Evolutionary conservation across 2,329 filamentous ascomycete species (phyloP).

Genomic region (Penicillium sumatraense): DNA sequence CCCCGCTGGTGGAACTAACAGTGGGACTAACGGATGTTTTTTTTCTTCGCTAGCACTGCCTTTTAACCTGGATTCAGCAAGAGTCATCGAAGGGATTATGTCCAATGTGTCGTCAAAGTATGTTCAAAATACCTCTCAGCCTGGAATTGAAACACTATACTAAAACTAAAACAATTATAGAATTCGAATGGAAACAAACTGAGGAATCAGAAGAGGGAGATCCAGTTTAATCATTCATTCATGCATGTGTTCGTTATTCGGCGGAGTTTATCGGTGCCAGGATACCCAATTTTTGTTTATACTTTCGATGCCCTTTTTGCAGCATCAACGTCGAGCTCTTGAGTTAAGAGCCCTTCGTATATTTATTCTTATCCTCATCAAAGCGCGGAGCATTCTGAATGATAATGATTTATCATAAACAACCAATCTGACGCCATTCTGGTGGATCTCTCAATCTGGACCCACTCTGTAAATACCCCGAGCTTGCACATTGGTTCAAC

Average conservation of each 20-base stretch:
- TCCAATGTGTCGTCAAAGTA: constrained; percentile 97
- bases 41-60: constrained; percentile 74
- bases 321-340: too few relatives aligned
- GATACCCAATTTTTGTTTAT: not conserved
- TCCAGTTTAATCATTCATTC: not conserved
- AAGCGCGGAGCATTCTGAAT: too few relatives aligned
- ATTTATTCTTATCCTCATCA: too few relatives aligned
- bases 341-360: too few relatives aligned
- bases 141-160: too few relatives aligned
- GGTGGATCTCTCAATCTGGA: too few relatives aligned
- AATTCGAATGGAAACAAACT: constrained; percentile 1
- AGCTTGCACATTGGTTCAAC: too few relatives aligned
- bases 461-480: too few relatives aligned
- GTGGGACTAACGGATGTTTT: constrained; percentile 8
- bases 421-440: too few relatives aligned
- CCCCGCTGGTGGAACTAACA: not conserved
- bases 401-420: too few relatives aligned
- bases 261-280: not conserved
- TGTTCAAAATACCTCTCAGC: too few relatives aligned
- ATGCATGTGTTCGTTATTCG: not conserved
- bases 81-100: constrained; percentile 92
- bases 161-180: not conserved
- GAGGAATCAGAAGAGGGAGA: not conserved
- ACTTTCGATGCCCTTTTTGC: too few relatives aligned
- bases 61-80: constrained; percentile 85